Evolutionary conservation across 345 rosid genomes (phyloP), one percentile per base, ranked within the genome.

Genomic region (Passiflora organensis): DNA sequence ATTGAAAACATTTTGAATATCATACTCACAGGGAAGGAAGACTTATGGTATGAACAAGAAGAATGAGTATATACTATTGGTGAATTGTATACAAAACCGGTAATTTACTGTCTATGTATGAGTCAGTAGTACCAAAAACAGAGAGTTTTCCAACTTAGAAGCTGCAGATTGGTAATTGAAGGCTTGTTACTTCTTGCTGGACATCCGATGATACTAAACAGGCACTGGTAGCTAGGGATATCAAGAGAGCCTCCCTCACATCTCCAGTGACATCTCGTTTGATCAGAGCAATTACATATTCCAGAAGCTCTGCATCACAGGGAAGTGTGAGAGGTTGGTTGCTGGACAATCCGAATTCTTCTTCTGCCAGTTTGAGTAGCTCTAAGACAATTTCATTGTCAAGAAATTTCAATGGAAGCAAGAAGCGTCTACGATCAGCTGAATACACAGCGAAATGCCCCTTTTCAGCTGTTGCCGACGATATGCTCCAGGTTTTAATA

Each of bases 381-480:
- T 18, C 10, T 19, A 11, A 6, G 12, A 56, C 20, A 4, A 28
- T 28, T 28, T 56, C 23, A 24, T 55, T 42, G 48, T 23, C 28
- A 32, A 56, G 32, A 28, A 28, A 56, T 13, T 56, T 17, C 13
- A 44, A 20, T 6, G 51, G 61, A 44, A 57, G 20, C 19, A 44
- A 10, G 36, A 32, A 44, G 1, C 61, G 28, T 46, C 32, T 19
- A 5, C 19, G 13, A 38, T 59, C 54, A 1, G 48, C 46, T n/a
- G 47, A 48, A 54, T 59, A 59, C 16, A 23, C 63, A n/a, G 4
- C 48, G 48, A 59, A 59, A 22, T 11, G 28, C 2, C 63, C 63
- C 32, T 59, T 48, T n/a, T 23, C 55, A 47, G 46, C 54, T 21
- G 12, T 59, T 36, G 54, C 5, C 8, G 34, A 1, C 0, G 46